A percentile compares a stretch with the other conserved stretches of the same genome.
These are phyloP conservation scores for Trichosporon ovoides DNA, from an alignment of 1,284 basidiomycete species.

Conservation along the genomic window DNA sequence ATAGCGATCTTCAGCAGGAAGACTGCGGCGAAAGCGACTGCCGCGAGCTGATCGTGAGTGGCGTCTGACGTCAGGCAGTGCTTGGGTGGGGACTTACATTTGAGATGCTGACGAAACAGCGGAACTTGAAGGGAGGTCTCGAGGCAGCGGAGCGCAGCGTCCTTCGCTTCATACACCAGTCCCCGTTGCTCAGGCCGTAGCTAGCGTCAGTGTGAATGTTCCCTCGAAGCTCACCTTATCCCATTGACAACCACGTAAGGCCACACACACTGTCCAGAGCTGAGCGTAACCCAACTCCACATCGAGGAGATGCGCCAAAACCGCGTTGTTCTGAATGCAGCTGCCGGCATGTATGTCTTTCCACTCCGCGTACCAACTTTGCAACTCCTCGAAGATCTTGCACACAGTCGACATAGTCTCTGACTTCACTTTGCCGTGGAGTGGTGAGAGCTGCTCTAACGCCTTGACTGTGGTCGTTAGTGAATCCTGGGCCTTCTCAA, in stretches of 20 bases:
- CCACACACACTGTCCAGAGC: conserved; percentile 87
- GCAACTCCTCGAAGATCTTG: conserved; percentile 66
- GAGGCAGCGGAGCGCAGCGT: conserved; percentile 78
- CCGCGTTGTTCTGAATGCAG: conserved; percentile 62
- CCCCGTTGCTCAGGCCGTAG: conserved; percentile 77
- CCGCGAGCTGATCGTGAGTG: conserved; percentile 89
- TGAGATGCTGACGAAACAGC: conserved; percentile 40
- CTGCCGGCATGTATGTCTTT: conserved; percentile 67
- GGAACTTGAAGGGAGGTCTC: conserved; percentile 42
- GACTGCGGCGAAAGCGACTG: conserved; percentile 82
- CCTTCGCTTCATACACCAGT: conserved; percentile 87
- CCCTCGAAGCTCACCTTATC: conserved; percentile 65
- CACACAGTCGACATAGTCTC: conserved; percentile 79
- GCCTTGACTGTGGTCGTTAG: conserved; percentile 63
- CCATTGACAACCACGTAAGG: conserved; percentile 82
- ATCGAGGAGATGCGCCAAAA: conserved; percentile 76
- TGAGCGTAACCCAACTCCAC: conserved; percentile 87
- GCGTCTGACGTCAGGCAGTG: conserved; percentile 56
- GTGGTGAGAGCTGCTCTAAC: conserved; percentile 75
- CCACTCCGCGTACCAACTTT: conserved; percentile 77
- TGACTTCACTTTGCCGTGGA: conserved; percentile 80
- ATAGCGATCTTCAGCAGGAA: conserved; percentile 73
- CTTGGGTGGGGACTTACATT: conserved; percentile 25
- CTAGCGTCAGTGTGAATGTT: conserved; percentile 10
- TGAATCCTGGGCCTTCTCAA: no score